Evolutionary conservation across 768 basidiomycete species (phyloP), one percentile per base, ranked within the genome.

Genomic region (Hortiboletus flavorubellus): DNA sequence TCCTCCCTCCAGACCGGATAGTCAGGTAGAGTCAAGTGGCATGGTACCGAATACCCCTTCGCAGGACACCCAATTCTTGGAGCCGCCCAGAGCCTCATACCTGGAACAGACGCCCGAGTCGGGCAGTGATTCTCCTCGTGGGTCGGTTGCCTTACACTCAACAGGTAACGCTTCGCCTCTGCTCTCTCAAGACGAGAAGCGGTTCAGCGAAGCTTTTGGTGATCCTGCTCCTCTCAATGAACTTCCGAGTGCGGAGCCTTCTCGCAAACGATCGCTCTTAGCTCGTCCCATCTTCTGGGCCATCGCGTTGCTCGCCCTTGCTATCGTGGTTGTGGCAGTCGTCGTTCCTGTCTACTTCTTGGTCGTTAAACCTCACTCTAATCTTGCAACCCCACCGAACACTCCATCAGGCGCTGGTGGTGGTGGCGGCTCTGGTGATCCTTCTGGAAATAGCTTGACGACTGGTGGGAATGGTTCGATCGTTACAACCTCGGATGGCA

Each of bases 381-480:
- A 12, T 23, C 30, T 5, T 14, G 6, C 35, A 18, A 46, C 59
- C 34, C 46, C 54, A 9, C 6, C 51, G 7, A 29, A 41, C 5
- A 5, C 53, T n/a, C 14, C 52, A 15, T 30, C 51, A 12, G 45
- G 55, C n/a, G 11, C 50, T 23, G 23, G 46, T 16, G 9, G 37
- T 5, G 26, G 26, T 26, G 26, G 26, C 4, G 33, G 49, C 12
- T 4, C 33, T 11, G 26, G 45, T 34, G 38, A 62, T 29, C 37
- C 58, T 44, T 53, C 56, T 50, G 59, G 55, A 38, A 47, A 46
- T 4, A 40, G 12, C 30, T 23, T 33, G 15, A 72, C 62, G 14
- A 63, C 76, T 3, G 93, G 93, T 12, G 81, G 82, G 16, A 83
- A 89, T 64, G 91, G 91, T 10, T 87, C 85, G 30, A 75, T 75